phyloP scores from a whole-genome alignment of 306 rosid species.

The Vicia villosa region DNA sequence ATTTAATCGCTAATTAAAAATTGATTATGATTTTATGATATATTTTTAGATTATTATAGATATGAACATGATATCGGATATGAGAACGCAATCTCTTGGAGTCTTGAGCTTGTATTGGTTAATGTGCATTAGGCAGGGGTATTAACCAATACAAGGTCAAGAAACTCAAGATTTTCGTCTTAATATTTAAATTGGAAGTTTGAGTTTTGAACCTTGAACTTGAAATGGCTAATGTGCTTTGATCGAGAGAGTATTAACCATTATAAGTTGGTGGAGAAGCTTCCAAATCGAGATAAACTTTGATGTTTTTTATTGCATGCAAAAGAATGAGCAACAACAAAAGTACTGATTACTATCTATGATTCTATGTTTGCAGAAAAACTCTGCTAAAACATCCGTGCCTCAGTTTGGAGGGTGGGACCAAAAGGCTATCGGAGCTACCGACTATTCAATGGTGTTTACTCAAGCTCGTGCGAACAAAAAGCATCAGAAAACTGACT shows the following conservation, averaged over 20 bases:
- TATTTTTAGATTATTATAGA: constrained; percentile 8
- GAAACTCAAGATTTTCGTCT: not conserved
- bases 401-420: constrained; percentile 97
- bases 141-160: constrained; percentile 41
- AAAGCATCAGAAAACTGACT: constrained; percentile 55
- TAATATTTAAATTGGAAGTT: not conserved
- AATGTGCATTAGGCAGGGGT: constrained; percentile 37
- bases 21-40: not conserved
- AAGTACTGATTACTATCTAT: not conserved
- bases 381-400: constrained; percentile 49
- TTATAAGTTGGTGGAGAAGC: constrained; percentile 1
- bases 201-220: constrained; percentile 25
- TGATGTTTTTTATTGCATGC: not conserved
- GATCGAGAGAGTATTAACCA: constrained; percentile 19
- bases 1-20: not conserved
- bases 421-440: constrained; percentile 47
- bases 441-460: constrained; percentile 67
- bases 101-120: constrained; percentile 44
- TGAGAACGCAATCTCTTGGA: not conserved
- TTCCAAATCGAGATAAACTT: not conserved
- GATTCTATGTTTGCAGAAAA: constrained; percentile 44
- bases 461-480: constrained; percentile 66
- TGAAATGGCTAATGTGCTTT: constrained; percentile 39
- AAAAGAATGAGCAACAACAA: constrained; percentile 12
- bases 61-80: not conserved